Conservation (phyloP, 192 early-diverging fungal genomes). For the Linnemannia schmuckeri region DNA sequence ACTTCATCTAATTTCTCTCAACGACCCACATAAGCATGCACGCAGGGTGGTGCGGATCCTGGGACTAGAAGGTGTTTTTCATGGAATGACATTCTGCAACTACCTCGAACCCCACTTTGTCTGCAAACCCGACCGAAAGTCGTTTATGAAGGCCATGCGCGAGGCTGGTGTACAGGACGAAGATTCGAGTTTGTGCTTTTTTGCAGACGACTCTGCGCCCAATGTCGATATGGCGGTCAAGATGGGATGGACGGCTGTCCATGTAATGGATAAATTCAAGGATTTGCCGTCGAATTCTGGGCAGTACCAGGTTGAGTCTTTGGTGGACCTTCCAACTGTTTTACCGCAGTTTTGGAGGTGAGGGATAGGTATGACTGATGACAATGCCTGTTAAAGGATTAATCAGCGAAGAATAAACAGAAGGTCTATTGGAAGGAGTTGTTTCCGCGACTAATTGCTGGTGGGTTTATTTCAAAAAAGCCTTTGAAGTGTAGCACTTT, state of each 20-base stretch:
- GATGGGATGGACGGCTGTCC: conserved; percentile 63
- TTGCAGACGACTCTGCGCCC: conserved; percentile 58
- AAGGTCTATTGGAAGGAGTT: not conserved
- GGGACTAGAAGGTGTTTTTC: conserved; percentile 76
- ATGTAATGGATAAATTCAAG: conserved; percentile 42
- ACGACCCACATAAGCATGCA: conserved; percentile 14
- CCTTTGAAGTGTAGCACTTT: not conserved
- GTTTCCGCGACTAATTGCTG: not conserved
- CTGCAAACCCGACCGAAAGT: conserved; percentile 31
- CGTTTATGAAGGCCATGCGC: conserved; percentile 48
- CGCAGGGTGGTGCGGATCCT: conserved; percentile 50
- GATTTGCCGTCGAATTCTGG: conserved; percentile 37
- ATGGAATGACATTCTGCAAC: conserved; percentile 70
- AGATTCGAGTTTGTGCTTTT: conserved; percentile 30
- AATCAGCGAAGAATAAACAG: not conserved
- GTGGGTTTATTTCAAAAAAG: not conserved
- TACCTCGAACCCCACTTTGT: conserved; percentile 40
- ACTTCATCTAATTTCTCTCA: not conserved
- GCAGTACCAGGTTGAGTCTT: conserved; percentile 62
- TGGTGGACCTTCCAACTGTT: conserved; percentile 70
- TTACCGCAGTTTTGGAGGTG: conserved; percentile 72
- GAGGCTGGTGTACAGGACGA: conserved; percentile 34
- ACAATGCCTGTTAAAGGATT: not conserved
- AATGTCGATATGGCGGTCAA: conserved; percentile 73
- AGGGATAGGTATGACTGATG: not conserved